These are phyloP conservation scores for Saccharomycopsis microspora DNA, from an alignment of 805 yeast species.

Conservation along the genomic window DNA sequence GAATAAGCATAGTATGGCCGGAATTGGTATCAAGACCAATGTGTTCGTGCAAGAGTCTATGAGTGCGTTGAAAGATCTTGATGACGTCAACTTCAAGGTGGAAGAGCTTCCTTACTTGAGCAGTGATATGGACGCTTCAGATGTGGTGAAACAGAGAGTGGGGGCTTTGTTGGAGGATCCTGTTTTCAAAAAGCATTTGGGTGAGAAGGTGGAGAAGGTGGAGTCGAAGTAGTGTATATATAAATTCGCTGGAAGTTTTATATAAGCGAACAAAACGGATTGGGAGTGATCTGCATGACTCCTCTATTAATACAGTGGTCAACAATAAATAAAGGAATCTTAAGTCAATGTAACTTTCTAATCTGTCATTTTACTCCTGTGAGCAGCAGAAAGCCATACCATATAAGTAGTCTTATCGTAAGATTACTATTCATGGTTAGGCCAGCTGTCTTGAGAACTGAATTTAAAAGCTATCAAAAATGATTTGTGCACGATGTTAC, in stretches of 20 bases:
- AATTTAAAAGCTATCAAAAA: too few species aligned
- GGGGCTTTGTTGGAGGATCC: conserved; percentile 51
- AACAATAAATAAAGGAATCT: too few species aligned
- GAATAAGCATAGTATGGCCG: conserved; percentile 64
- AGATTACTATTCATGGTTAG: too few species aligned
- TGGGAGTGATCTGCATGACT: too few species aligned
- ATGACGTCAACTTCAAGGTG: conserved; percentile 20
- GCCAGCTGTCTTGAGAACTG: too few species aligned
- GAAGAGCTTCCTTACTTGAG: conserved; percentile 16
- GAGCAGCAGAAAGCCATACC: too few species aligned
- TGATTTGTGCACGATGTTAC: too few species aligned
- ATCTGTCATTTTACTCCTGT: too few species aligned
- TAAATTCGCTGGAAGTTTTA: not conserved
- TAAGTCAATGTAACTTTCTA: too few species aligned
- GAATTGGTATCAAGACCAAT: conserved; percentile 74
- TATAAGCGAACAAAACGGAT: too few species aligned
- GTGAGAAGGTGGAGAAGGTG: conserved; percentile 1
- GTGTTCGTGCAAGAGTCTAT: conserved; percentile 44
- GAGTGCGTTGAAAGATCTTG: conserved; percentile 28
- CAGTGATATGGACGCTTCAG: conserved; percentile 16
- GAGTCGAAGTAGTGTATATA: not conserved
- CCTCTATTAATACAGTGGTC: too few species aligned
- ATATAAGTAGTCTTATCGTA: too few species aligned
- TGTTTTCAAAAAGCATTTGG: conserved; percentile 31
- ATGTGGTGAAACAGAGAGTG: conserved; percentile 46